Percentiles rank a stretch among this genome's conserved stretches.
phyloP scores from a whole-genome alignment of 1,284 basidiomycete genomes.

The Puccinia triticina region DNA sequence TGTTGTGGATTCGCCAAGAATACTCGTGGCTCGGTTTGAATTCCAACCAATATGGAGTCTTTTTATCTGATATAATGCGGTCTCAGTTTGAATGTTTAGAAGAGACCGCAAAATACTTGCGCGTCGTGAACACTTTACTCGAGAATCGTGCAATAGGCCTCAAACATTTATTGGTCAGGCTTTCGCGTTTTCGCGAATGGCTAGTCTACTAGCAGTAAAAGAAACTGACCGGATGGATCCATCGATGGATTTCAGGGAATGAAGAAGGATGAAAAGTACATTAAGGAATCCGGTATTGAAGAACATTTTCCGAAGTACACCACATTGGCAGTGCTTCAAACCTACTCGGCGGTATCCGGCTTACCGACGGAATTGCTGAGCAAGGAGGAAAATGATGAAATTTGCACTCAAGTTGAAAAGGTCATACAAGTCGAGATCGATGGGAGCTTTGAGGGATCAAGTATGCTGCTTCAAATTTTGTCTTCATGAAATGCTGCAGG shows the following conservation, averaged over 20 bases:
- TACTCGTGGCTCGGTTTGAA: neutral
- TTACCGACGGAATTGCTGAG: neutral
- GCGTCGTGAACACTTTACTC: neutral
- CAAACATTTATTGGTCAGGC: neutral
- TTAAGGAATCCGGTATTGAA: neutral
- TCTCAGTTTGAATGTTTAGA: neutral
- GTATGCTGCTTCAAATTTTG: neutral
- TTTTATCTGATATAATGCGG: neutral
- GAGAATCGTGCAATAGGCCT: conserved; percentile 22
- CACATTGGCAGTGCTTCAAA: neutral
- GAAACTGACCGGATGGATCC: too few relatives aligned
- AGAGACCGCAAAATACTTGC: neutral
- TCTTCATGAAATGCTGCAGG: neutral
- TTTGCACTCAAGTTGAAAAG: conserved; percentile 9
- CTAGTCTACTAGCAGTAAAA: neutral
- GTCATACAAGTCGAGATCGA: neutral
- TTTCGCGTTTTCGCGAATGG: neutral
- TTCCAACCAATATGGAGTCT: neutral
- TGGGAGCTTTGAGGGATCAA: conserved; percentile 13
- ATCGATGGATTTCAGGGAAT: conserved; percentile 1
- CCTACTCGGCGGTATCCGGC: neutral
- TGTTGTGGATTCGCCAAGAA: conserved; percentile 19
- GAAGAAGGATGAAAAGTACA: neutral
- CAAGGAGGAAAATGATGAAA: neutral
- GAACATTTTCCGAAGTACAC: neutral